Evolutionary conservation across 345 rosid genomes (phyloP).

Genomic region (Geranium rotundifolium): DNA sequence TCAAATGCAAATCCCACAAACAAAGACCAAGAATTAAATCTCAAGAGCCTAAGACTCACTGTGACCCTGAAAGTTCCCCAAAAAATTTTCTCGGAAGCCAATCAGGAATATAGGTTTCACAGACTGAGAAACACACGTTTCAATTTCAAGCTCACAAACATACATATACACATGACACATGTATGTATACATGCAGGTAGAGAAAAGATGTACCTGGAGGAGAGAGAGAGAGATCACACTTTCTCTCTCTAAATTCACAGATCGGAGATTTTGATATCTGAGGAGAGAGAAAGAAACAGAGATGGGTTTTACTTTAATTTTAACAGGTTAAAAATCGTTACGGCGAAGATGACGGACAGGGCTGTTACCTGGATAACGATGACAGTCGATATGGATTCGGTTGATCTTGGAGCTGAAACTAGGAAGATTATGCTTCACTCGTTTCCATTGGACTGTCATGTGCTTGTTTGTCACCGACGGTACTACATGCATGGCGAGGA

Average conservation of each 20-base stretch:
- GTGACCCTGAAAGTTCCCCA: neutral
- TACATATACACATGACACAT: neutral
- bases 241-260: neutral
- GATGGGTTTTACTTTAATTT: slow-evolving; percentile 63
- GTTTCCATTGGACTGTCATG: too few species aligned
- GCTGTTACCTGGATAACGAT: too few species aligned
- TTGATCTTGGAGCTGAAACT: too few species aligned
- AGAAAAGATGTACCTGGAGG: neutral
- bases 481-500: too few species aligned
- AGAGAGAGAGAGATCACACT: neutral
- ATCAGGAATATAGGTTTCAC: neutral
- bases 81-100: neutral
- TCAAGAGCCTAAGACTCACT: neutral
- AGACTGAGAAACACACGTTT: neutral
- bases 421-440: too few species aligned
- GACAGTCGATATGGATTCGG: too few species aligned
- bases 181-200: neutral
- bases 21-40: neutral
- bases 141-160: neutral
- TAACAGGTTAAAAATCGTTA: slow-evolving; percentile 30
- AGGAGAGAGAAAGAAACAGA: too few species aligned
- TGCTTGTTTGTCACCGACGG: too few species aligned
- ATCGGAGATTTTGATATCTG: neutral
- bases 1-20: neutral
- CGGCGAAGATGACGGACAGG: too few species aligned